Conservation (phyloP, 2,329 filamentous ascomycete species). For the Westerdykella sp. region DNA sequence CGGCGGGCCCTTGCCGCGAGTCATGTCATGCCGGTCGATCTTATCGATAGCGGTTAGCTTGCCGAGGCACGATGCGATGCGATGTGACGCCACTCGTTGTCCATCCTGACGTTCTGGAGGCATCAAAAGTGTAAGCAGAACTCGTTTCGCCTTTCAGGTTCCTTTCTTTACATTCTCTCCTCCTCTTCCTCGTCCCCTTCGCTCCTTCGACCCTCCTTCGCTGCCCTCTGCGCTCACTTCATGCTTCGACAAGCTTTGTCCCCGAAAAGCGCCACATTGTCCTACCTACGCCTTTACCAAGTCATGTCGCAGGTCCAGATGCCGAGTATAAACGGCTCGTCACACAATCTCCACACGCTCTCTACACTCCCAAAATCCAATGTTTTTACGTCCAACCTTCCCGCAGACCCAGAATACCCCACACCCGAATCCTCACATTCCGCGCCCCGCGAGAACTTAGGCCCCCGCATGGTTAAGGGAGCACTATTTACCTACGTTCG, state of each 20-base stretch:
- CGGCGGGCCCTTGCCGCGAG: not conserved
- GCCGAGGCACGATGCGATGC: conserved; percentile 6
- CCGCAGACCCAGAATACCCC: conserved; percentile 69
- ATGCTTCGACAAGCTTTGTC: conserved; percentile 11
- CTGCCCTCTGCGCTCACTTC: not conserved
- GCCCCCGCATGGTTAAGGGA: conserved; percentile 74
- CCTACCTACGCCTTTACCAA: conserved; percentile 35
- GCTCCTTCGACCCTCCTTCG: not conserved
- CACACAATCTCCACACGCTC: conserved; percentile 30
- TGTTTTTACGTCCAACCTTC: conserved; percentile 60
- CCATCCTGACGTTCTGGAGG: conserved; percentile 5
- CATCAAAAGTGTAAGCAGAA: not conserved
- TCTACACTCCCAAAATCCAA: conserved; percentile 57
- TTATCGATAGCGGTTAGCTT: conserved; percentile 7
- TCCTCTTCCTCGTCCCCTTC: not conserved
- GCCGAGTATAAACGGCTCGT: conserved; percentile 13
- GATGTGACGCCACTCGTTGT: conserved; percentile 8
- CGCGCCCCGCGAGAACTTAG: conserved; percentile 68
- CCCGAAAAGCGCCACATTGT: conserved; percentile 6
- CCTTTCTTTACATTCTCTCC: not conserved
- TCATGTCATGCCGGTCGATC: not conserved
- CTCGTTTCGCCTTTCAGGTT: not conserved
- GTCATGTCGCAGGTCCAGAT: conserved; percentile 41
- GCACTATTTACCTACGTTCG: conserved; percentile 89
- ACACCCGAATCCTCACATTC: conserved; percentile 76